Base-by-base conservation (phyloP, 139 green algal genomes). In the Edaphochlamys debaryana region DNA sequence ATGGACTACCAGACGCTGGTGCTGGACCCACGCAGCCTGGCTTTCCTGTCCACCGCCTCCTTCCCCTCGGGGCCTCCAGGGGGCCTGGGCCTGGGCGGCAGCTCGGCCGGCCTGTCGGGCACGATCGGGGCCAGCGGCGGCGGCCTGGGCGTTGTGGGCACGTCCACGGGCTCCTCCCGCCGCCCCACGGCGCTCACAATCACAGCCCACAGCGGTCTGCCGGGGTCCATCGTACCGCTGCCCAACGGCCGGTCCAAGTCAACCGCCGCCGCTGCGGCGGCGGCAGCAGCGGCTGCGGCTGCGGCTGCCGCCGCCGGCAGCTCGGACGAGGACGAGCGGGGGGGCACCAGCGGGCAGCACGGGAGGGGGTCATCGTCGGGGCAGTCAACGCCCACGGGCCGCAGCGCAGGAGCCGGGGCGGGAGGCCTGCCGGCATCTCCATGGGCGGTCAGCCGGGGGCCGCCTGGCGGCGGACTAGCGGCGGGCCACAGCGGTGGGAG, bases 1-100 rank as follows among this genome's bases (percentile, higher is more conserved):
- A 0, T 89, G 58, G 72, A 84, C 32, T 38, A 58, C 19, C 67
- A 62, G 29, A 87, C 79, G 19, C 79, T 86, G 58, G 32, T 82
- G 42, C 62, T 87, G 11, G 82, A 80, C 30, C 40, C 81, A 19
- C 52, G 45, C 15, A 86, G 58, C 70, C 54, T 86, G 7, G 23
- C 68, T 3, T 40, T 67, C 9, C 32, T 79, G 38, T 13, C 77
- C 25, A n/a, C 27, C 48, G 54, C 19, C 74, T 54, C 11, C 74
- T 32, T 32, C 73, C 29, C 23, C n/a, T 5, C 30, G 29, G 41
- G n/a, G n/a, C 30, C 19, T 36, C 20, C n/a, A n/a, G 22, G 3
- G 11, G 34, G 52, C 54, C 73, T 37, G 41, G 30, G 70, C 38
- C 13, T 63, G n/a, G 22, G n/a, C 15, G 32, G 11, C 54, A 32